Conservation (phyloP, 768 basidiomycete species). For the Coprinopsis cinerea region DNA sequence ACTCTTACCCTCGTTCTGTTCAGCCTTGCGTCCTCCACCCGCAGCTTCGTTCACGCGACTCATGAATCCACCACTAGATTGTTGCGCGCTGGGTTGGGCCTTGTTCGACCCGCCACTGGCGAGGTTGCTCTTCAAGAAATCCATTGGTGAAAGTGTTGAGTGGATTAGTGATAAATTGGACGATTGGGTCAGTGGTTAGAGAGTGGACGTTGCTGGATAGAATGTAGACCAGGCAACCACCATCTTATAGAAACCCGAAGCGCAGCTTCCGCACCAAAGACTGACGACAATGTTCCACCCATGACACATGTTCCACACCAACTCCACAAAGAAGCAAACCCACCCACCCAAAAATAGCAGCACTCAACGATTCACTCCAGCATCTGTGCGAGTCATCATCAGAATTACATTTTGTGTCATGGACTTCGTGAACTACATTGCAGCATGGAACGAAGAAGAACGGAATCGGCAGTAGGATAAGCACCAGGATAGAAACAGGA, state of each 20-base stretch:
- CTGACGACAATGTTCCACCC: too few species aligned
- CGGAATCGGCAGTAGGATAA: background rate
- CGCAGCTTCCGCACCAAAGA: background rate
- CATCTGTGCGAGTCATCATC: too few species aligned
- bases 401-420: too few species aligned
- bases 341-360: too few species aligned
- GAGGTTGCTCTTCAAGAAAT: slow-evolving; percentile 14
- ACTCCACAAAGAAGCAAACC: too few species aligned
- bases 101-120: background rate
- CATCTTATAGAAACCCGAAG: background rate
- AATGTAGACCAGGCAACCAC: too few species aligned
- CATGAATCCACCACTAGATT: slow-evolving; percentile 21
- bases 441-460: too few species aligned
- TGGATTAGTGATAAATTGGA: background rate
- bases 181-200: background rate
- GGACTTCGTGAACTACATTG: too few species aligned
- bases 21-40: slow-evolving; percentile 27
- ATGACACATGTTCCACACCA: too few species aligned
- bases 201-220: background rate
- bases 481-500: slow-evolving; percentile 7
- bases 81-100: background rate
- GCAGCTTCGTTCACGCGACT: slow-evolving; percentile 23
- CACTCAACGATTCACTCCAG: too few species aligned
- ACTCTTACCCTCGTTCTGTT: slow-evolving; percentile 30
- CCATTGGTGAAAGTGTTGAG: slow-evolving; percentile 14